Percentiles rank a stretch among this genome's conserved stretches.
phyloP scores from a whole-genome alignment of 768 basidiomycete species.

The Mrakia frigida region DNA sequence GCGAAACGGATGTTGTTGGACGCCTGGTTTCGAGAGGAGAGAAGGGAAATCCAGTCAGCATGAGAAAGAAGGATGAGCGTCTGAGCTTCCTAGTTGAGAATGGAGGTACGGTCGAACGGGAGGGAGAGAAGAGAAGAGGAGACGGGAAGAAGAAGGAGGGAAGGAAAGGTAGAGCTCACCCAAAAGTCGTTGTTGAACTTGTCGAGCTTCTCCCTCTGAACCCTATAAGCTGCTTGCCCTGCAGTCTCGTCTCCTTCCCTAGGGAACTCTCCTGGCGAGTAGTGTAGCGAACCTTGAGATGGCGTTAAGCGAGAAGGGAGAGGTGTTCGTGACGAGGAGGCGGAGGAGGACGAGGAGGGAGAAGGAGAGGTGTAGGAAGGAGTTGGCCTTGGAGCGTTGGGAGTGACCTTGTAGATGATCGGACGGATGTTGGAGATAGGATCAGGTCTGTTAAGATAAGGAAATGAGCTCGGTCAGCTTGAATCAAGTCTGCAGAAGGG shows the following conservation, averaged over 20 bases:
- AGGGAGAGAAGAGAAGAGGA: not conserved
- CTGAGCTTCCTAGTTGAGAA: not conserved
- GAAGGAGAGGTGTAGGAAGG: not conserved
- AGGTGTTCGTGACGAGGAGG: not conserved
- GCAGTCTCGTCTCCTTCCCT: constrained; percentile 18
- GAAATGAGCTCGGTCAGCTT: not conserved
- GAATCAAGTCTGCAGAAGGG: not conserved
- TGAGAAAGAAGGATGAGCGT: too few relatives aligned
- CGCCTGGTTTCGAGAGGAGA: constrained; percentile 9
- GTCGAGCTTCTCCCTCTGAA: constrained; percentile 24
- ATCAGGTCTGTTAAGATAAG: constrained; percentile 9
- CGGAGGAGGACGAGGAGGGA: not conserved
- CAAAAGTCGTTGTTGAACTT: constrained; percentile 29
- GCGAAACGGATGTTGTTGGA: constrained; percentile 27
- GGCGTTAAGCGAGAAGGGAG: constrained; percentile 6
- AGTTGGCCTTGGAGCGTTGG: not conserved
- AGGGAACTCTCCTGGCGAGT: constrained; percentile 24
- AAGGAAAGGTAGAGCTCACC: constrained; percentile 16
- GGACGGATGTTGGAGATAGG: constrained; percentile 28
- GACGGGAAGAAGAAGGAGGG: not conserved
- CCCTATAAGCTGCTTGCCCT: not conserved
- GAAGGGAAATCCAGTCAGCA: not conserved
- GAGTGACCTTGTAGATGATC: constrained; percentile 15
- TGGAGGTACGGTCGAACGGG: not conserved
- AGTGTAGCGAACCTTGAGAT: not conserved